Conservation (phyloP, 306 rosid genomes). For the Castanopsis chinensis region DNA sequence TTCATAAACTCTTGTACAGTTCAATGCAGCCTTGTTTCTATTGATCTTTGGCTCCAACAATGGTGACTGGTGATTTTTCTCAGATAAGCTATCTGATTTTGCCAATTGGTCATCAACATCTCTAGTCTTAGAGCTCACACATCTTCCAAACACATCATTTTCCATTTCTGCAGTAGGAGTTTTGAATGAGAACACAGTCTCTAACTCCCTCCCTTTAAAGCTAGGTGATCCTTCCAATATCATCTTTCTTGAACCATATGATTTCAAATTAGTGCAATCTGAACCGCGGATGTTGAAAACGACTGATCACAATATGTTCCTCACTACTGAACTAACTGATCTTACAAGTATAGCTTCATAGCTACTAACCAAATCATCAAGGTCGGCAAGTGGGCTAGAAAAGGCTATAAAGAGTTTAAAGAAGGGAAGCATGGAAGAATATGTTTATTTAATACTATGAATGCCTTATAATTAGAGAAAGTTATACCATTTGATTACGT, state of each 20-base stretch:
- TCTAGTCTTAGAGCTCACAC: slow-evolving; percentile 23
- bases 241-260: slow-evolving; percentile 33
- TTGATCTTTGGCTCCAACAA: slow-evolving; percentile 12
- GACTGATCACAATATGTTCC: slow-evolving; percentile 25
- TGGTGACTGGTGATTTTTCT: slow-evolving; percentile 23
- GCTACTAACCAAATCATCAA: slow-evolving; percentile 35
- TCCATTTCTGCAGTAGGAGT: slow-evolving; percentile 39
- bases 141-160: slow-evolving; percentile 30
- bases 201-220: slow-evolving; percentile 41
- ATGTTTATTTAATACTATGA: too few species aligned
- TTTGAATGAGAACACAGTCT: slow-evolving; percentile 30
- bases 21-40: slow-evolving; percentile 64
- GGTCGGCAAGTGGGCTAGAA: slow-evolving; percentile 24
- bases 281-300: slow-evolving; percentile 34
- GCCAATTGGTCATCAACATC: slow-evolving; percentile 21
- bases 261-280: slow-evolving; percentile 12
- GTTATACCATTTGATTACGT: too few species aligned
- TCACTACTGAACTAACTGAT: slow-evolving; percentile 29
- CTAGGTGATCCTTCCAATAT: slow-evolving; percentile 37
- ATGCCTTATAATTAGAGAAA: too few species aligned
- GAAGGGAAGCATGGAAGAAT: too few species aligned
- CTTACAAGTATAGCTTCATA: slow-evolving; percentile 33
- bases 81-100: slow-evolving; percentile 28
- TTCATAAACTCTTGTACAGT: slow-evolving; percentile 83
- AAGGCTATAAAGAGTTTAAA: slow-evolving; percentile 2